Percentiles rank a stretch among this genome's conserved stretches.
These are phyloP conservation scores for Aspergillus brunneoviolaceus DNA, from an alignment of 2,329 filamentous ascomycete genomes.

Conservation along the genomic window DNA sequence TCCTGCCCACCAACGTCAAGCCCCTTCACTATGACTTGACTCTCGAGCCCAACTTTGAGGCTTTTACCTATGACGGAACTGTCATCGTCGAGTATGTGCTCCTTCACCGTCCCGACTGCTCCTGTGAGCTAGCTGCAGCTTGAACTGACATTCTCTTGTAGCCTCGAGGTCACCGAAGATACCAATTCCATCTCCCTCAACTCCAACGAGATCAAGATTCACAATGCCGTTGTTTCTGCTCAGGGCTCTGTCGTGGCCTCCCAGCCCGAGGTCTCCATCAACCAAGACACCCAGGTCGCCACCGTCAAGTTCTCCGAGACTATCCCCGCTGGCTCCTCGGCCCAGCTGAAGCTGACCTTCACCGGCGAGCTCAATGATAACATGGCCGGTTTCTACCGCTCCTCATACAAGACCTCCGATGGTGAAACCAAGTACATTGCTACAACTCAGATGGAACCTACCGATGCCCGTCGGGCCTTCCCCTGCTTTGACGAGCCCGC, in stretches of 20 bases:
- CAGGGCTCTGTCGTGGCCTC: conserved; percentile 57
- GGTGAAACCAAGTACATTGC: conserved; percentile 80
- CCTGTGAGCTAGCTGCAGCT: not conserved
- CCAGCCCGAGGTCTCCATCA: conserved; percentile 67
- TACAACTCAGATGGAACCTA: conserved; percentile 94
- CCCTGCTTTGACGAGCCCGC: conserved; percentile 96
- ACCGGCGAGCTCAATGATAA: conserved; percentile 82
- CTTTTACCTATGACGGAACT: conserved; percentile 80
- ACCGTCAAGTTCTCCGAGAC: conserved; percentile 75
- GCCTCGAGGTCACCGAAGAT: conserved; percentile 79
- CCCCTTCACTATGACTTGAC: conserved; percentile 90
- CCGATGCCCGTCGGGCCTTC: conserved; percentile 87
- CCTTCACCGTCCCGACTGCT: not conserved
- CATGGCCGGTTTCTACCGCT: conserved; percentile 97
- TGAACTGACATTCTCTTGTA: conserved; percentile 27
- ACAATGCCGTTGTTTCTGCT: conserved; percentile 66
- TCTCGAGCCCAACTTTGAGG: conserved; percentile 85
- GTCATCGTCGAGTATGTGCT: conserved; percentile 71
- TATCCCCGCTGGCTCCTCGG: conserved; percentile 72
- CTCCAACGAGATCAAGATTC: conserved; percentile 80
- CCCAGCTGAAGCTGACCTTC: conserved; percentile 74
- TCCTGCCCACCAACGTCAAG: conserved; percentile 87
- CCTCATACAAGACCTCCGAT: conserved; percentile 81
- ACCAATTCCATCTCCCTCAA: conserved; percentile 84
- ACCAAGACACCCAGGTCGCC: conserved; percentile 77